phyloP scores from a whole-genome alignment of 1,284 basidiomycete genomes.

The Fistulinella staudtii region DNA sequence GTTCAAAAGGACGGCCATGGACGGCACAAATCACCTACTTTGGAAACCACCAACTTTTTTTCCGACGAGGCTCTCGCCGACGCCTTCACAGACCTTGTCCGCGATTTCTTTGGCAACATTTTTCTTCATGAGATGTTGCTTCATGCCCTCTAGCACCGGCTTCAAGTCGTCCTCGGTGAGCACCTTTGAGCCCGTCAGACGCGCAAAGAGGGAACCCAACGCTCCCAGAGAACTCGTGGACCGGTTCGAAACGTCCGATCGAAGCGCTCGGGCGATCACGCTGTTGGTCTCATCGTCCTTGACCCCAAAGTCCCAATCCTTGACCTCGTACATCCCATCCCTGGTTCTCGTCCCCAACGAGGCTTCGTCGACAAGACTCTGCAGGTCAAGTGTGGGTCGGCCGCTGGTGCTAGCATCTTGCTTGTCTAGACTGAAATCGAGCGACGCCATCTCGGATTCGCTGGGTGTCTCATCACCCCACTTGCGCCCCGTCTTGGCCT shows the following conservation, averaged over 20 bases:
- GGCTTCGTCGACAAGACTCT: conserved; percentile 68
- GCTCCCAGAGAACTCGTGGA: conserved; percentile 53
- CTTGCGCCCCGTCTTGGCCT: conserved; percentile 80
- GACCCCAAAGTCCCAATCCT: conserved; percentile 78
- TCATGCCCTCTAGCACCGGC: conserved; percentile 92
- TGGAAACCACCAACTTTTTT: conserved; percentile 87
- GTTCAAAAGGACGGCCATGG: conserved; percentile 7
- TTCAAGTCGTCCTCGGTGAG: conserved; percentile 81
- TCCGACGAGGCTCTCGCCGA: conserved; percentile 85
- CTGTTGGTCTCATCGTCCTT: conserved; percentile 49
- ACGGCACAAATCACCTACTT: conserved; percentile 49
- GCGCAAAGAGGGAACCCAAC: conserved; percentile 74
- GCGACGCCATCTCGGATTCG: conserved; percentile 82
- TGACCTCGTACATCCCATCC: conserved; percentile 90
- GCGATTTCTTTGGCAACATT: conserved; percentile 97
- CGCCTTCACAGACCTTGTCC: conserved; percentile 91
- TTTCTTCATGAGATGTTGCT: conserved; percentile 97
- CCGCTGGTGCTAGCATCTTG: conserved; percentile 31
- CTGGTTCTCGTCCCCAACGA: conserved; percentile 77
- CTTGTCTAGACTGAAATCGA: conserved; percentile 78
- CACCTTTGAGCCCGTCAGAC: conserved; percentile 81
- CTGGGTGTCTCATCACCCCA: conserved; percentile 84
- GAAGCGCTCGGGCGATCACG: conserved; percentile 56
- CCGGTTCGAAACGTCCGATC: conserved; percentile 35
- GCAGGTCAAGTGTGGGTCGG: conserved; percentile 48